Percentiles rank a stretch among this genome's conserved stretches.
These are phyloP conservation scores for Gossypium ekmanianum DNA, from an alignment of 345 rosid species.

Conservation along the genomic window DNA sequence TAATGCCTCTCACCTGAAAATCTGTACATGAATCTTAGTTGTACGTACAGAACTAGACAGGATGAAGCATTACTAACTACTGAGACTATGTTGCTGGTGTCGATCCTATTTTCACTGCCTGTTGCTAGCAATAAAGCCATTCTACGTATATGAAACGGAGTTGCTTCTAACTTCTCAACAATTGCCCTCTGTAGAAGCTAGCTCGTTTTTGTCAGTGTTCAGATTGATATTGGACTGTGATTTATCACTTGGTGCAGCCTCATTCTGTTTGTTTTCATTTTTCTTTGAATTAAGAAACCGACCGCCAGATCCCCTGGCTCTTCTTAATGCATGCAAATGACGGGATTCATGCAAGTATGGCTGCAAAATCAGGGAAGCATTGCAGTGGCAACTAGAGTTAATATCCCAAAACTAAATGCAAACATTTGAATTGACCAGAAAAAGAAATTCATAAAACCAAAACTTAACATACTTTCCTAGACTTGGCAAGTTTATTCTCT, in stretches of 20 bases:
- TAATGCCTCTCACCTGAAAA: constrained; percentile 7
- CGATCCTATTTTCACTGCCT: not conserved
- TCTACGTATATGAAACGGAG: not conserved
- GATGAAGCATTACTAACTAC: not conserved
- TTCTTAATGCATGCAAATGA: constrained; percentile 83
- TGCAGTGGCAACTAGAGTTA: constrained; percentile 12
- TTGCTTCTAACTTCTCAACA: constrained; percentile 29
- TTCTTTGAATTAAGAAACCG: constrained; percentile 71
- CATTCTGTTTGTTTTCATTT: constrained; percentile 45
- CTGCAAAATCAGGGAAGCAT: constrained; percentile 35
- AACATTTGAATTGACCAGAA: not conserved
- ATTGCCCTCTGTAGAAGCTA: constrained; percentile 42
- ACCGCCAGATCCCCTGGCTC: constrained; percentile 97
- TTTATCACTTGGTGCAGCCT: constrained; percentile 45
- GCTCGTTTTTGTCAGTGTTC: constrained; percentile 45
- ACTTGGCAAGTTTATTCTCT: constrained; percentile 57
- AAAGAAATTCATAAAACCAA: not conserved
- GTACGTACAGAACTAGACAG: constrained; percentile 3
- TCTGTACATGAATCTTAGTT: constrained; percentile 6
- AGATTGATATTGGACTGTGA: constrained; percentile 62
- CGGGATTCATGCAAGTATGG: constrained; percentile 98
- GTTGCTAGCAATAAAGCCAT: not conserved
- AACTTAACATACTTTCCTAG: constrained; percentile 57
- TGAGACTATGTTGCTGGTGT: constrained; percentile 4
- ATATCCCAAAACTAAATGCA: not conserved